Conservation (phyloP, 2,329 filamentous ascomycete genomes). For the Arthrobotrys musiformis region DNA sequence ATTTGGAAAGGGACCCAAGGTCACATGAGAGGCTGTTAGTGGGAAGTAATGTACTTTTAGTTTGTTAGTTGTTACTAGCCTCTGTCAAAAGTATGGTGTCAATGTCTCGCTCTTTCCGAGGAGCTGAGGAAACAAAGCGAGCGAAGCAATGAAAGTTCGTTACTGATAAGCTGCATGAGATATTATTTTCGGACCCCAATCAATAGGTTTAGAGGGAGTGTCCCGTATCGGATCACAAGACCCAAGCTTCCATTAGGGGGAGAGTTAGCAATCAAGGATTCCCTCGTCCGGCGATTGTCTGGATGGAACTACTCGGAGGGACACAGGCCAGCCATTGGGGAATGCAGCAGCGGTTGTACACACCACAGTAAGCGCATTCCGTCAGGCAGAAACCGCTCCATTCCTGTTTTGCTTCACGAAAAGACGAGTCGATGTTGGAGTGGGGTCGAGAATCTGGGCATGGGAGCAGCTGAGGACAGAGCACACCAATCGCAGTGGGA, state of each 20-base stretch:
- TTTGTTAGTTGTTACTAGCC: not conserved
- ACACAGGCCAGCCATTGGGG: slow-evolving; percentile 35
- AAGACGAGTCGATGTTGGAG: slow-evolving; percentile 13
- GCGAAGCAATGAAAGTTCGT: not conserved
- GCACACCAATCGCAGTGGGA: slow-evolving; percentile 1
- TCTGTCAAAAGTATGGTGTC: not conserved
- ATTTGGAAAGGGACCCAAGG: slow-evolving; percentile 31
- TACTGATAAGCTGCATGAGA: slow-evolving; percentile 55
- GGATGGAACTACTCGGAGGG: slow-evolving; percentile 41
- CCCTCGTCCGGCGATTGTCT: slow-evolving; percentile 51
- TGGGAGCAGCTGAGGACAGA: not conserved
- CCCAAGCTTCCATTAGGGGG: slow-evolving; percentile 43
- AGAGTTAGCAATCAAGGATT: slow-evolving; percentile 53
- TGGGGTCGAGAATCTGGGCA: slow-evolving; percentile 16
- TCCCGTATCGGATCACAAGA: slow-evolving; percentile 54
- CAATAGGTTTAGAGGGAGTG: slow-evolving; percentile 22
- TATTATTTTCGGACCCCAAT: slow-evolving; percentile 35
- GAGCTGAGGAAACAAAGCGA: slow-evolving; percentile 36
- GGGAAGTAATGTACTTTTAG: too few relatives aligned
- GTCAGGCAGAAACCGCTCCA: slow-evolving; percentile 50
- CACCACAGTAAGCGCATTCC: slow-evolving; percentile 55
- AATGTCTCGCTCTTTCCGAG: slow-evolving; percentile 49
- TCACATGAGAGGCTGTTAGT: slow-evolving; percentile 46
- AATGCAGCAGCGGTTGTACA: slow-evolving; percentile 54
- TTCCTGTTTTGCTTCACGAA: slow-evolving; percentile 37